phyloP scores from a whole-genome alignment of 176 grass and related monocot species.

The Triticum monococcum region DNA sequence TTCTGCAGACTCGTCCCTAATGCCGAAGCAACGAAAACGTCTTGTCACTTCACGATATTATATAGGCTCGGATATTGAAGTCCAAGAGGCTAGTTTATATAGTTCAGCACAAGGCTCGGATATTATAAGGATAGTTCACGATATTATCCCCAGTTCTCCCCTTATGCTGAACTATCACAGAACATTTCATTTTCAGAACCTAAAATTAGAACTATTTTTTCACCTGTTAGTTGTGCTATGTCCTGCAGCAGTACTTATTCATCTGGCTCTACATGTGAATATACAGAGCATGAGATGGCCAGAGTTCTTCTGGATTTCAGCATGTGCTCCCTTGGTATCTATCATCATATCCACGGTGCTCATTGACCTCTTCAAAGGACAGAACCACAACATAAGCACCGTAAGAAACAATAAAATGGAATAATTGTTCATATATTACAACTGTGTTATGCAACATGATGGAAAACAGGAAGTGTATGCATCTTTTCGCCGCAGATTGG shows the following conservation, averaged over 20 bases:
- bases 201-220: not conserved
- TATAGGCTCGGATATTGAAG: too few species aligned
- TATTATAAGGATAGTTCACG: too few species aligned
- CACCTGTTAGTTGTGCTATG: not conserved
- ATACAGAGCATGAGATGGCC: slow-evolving; percentile 73
- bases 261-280: not conserved
- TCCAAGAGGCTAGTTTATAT: too few species aligned
- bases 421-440: not conserved
- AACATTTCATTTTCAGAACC: not conserved
- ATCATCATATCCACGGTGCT: slow-evolving; percentile 79
- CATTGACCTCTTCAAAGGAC: slow-evolving; percentile 76
- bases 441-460: not conserved
- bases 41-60: too few species aligned
- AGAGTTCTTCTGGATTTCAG: slow-evolving; percentile 87
- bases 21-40: too few species aligned
- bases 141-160: not conserved
- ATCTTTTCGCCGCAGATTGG: slow-evolving; percentile 55
- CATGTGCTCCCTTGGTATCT: slow-evolving; percentile 73
- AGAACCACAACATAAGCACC: slow-evolving; percentile 78
- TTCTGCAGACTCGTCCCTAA: too few species aligned
- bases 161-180: not conserved
- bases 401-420: slow-evolving; percentile 42
- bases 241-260: not conserved
- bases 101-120: too few species aligned
- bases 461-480: not conserved